Percentiles rank a stretch among this genome's conserved stretches.
Conservation (phyloP, 305 asterid species). For the Fraxinus albicans region DNA sequence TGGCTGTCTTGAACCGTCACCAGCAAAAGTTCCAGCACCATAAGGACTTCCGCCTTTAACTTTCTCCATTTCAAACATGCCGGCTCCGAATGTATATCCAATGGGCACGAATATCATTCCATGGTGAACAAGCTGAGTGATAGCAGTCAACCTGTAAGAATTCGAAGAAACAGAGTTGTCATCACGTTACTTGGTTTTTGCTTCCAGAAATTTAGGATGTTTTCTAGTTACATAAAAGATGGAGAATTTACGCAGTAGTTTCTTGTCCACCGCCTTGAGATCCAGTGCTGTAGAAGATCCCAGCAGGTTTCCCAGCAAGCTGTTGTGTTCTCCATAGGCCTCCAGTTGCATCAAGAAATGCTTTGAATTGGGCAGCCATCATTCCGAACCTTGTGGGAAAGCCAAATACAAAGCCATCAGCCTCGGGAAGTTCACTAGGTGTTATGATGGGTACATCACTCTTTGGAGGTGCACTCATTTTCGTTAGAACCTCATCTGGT, state of each 20-base stretch:
- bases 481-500: conserved; percentile 23
- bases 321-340: conserved; percentile 30
- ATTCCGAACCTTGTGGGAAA: conserved; percentile 35
- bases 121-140: conserved; percentile 35
- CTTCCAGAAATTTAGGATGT: not conserved
- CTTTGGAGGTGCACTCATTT: conserved; percentile 33
- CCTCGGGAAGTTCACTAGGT: conserved; percentile 22
- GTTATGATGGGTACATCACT: conserved; percentile 16
- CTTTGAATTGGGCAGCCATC: conserved; percentile 28
- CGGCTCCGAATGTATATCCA: conserved; percentile 32
- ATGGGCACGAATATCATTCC: conserved; percentile 33
- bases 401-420: conserved; percentile 32
- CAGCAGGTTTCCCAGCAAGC: conserved; percentile 39
- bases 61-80: conserved; percentile 42
- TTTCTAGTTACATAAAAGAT: not conserved
- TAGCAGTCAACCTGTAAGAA: conserved; percentile 30
- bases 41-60: conserved; percentile 62
- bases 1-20: conserved; percentile 54
- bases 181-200: not conserved
- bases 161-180: not conserved
- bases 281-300: conserved; percentile 35
- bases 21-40: conserved; percentile 60
- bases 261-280: conserved; percentile 39
- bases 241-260: conserved; percentile 30
- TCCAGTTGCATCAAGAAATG: conserved; percentile 27